A percentile compares a stretch with the other conserved stretches of the same genome.
These are phyloP conservation scores for Schizosaccharomyces lindneri DNA, from an alignment of 805 yeast species.

Conservation along the genomic window DNA sequence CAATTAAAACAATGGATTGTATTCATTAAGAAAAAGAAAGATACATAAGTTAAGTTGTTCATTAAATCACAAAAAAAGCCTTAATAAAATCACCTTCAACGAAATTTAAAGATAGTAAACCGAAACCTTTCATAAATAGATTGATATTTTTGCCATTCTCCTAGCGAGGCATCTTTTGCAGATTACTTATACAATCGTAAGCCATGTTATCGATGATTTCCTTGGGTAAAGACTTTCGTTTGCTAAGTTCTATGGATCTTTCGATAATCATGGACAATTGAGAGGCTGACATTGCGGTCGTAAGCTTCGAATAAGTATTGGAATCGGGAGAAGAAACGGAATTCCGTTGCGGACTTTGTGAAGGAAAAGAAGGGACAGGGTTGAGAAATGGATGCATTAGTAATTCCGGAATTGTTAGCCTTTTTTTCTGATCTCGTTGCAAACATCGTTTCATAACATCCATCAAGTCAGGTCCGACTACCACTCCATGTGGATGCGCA, in stretches of 20 bases:
- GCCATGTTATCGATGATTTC: neutral
- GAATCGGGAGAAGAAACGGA: neutral
- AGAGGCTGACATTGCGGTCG: neutral
- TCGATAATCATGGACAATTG: neutral
- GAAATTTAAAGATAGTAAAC: no score
- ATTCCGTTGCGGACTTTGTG: neutral
- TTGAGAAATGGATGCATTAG: constrained; percentile 39
- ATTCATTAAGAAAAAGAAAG: no score
- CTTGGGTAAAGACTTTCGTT: neutral
- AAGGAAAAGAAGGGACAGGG: constrained; percentile 21
- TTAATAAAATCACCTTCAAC: no score
- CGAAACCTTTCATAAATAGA: neutral
- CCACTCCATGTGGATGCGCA: constrained; percentile 14
- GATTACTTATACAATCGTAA: neutral
- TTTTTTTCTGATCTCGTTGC: constrained; percentile 37
- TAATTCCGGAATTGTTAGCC: constrained; percentile 40
- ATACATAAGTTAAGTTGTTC: no score
- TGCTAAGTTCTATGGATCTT: neutral
- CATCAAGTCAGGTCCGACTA: constrained; percentile 44
- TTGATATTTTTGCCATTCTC: neutral
- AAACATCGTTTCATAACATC: constrained; percentile 54
- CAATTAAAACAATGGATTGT: no score
- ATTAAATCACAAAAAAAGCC: no score
- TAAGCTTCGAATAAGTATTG: neutral
- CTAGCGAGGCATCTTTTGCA: neutral